Base-by-base conservation (phyloP, 805 yeast genomes). In the Wickerhamiella parazyma region DNA sequence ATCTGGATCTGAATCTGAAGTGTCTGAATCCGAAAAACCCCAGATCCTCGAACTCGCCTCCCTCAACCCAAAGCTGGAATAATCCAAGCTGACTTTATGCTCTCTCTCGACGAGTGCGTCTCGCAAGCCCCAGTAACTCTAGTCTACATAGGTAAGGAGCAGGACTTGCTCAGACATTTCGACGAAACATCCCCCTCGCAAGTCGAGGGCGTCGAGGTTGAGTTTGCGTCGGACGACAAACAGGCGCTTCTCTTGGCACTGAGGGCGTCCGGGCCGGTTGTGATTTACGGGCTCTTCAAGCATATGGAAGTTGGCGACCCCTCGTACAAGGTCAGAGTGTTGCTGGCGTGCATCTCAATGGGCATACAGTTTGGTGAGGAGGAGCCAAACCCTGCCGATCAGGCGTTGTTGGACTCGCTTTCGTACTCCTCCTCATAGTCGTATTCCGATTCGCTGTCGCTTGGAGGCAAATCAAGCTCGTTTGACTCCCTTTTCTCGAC, bases 1-100 rank as follows among this genome's bases (percentile, higher is more conserved):
- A 3, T 58, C 49, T 5, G 63, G 56, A 11, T 63, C 58, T 14
- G 69, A 63, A 34, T 67, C 28, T 7, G 28, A 25, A 21, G 24
- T 6, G 28, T 9, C n/a, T 12, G 28, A 25, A 25, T 11, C 28
- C 9, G 28, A 25, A 8, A 8, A 21, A 12, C 31, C 31, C 7
- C 16, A 28, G 12, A n/a, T 28, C n/a, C 16, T 28, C 16, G 31
- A 28, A 12, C 10, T 28, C 7, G 14, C 31, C 4, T 28, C 31
- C 8, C 16, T 28, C 6, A 28, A 28, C n/a, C 31, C 31, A 14
- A 28, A 11, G 3, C 31, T 28, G 3, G 31, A 28, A 8, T 21
- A 21, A 21, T 21, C 8, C 8, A 21, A 21, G 24, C 24, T 21
- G 24, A 21, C 24, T 21, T 33, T 18, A 18, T 33, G 35, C 35